Base-by-base conservation (phyloP, 2,329 filamentous ascomycete genomes). In the Aspergillus viridinutans region DNA sequence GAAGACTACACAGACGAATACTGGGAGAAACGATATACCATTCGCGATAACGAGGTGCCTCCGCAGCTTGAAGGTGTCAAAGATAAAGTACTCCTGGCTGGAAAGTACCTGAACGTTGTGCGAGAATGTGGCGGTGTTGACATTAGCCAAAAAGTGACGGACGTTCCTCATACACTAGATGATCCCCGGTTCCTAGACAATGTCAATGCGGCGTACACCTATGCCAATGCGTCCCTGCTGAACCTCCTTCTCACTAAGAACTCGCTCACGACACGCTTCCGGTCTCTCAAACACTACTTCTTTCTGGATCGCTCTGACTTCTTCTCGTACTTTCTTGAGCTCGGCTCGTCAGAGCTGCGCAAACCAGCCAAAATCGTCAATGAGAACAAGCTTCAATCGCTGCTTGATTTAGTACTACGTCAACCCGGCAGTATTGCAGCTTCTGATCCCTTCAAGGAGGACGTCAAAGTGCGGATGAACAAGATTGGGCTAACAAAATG, bases 1-100 rank as follows among this genome's bases (percentile, higher is more conserved):
- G 88, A 96, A 70, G 94, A 99, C 72, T 99, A 97, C 69, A 99
- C 93, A 0, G 94, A 99, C 72, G 94, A 99, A 69, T 99, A 99
- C 74, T 99, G 94, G 94, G 94, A 99, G 72, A 91, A 96, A 69
- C 84, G 94, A 61, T 99, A 99, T 71, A 97, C 94, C 4, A 89
- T 99, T 61, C 88, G 94, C 58, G 91, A 96, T 59, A 86, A 90
- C 50, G 90, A 96, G 58, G 87, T 97, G 1, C 94, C 94, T 3
- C 92, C 93, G 8, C 94, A 99, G 70, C 83, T 99, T 4, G 89
- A 94, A 70, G 86, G 84, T 28, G 89, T 97, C 64, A 94, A 94
- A 71, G 92, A 96, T 64, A 97, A 97, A 74, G 93, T 97, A 1
- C 81, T 99, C 2, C 81, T 99, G 35, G 94, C 94, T 20, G 94